Evolutionary conservation across 495 filamentous ascomycete species (phyloP).

Genomic region (Lophiostoma macrostomum): DNA sequence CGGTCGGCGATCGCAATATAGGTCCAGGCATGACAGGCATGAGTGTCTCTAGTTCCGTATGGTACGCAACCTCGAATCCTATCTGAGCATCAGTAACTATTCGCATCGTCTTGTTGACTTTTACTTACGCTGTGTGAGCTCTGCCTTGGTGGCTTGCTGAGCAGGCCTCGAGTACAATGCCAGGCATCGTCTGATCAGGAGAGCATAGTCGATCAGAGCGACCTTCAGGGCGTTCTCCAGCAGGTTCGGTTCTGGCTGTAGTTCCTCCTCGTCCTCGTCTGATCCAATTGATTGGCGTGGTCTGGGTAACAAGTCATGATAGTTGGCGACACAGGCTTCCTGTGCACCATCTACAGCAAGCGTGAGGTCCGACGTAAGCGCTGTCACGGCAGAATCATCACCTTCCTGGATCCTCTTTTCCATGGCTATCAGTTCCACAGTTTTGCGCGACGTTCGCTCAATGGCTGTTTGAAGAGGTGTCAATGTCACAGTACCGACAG

Average conservation of each 20-base stretch:
- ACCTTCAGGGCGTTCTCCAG: constrained; percentile 81
- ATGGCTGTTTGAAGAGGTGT: constrained; percentile 81
- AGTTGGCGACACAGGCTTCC: constrained; percentile 68
- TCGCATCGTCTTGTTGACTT: background rate
- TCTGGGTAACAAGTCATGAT: constrained; percentile 67
- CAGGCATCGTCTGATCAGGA: constrained; percentile 80
- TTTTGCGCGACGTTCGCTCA: constrained; percentile 88
- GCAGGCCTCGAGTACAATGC: constrained; percentile 60
- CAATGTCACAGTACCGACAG: constrained; percentile 61
- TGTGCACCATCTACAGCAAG: constrained; percentile 66
- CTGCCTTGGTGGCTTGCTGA: constrained; percentile 57
- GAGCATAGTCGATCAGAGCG: constrained; percentile 83
- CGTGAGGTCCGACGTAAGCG: constrained; percentile 69
- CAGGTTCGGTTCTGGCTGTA: constrained; percentile 54
- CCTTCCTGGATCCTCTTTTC: constrained; percentile 74
- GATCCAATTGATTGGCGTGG: constrained; percentile 41
- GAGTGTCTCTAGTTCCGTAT: constrained; percentile 58
- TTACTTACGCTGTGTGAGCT: constrained; percentile 47
- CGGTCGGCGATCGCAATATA: constrained; percentile 29
- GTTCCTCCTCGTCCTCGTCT: constrained; percentile 45
- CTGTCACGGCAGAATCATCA: constrained; percentile 61
- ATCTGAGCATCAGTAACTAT: constrained; percentile 3
- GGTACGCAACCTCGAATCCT: constrained; percentile 63
- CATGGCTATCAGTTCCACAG: constrained; percentile 71
- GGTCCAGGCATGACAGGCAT: constrained; percentile 17